Conservation (phyloP, 208 protist species). For the Wallacemonas sp. region DNA sequence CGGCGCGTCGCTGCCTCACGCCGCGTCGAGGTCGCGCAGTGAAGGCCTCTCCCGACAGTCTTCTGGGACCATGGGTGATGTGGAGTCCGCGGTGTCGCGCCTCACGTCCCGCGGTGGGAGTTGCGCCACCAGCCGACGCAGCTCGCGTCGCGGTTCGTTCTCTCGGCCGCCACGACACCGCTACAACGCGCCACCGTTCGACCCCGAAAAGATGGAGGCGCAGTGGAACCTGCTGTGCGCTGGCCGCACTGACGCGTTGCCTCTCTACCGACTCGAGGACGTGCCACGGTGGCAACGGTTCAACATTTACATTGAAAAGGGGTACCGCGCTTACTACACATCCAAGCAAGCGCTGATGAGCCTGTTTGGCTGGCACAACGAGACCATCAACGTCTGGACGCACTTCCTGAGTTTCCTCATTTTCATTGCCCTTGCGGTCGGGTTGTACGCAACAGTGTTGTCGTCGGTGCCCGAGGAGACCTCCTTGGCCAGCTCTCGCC, state of each 20-base stretch:
- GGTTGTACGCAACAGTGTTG: slow-evolving; percentile 36
- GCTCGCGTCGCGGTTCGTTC: neutral
- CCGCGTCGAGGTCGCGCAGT: neutral
- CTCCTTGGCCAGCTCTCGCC: slow-evolving; percentile 16
- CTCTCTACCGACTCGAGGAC: slow-evolving; percentile 42
- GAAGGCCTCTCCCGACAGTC: neutral
- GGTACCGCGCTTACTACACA: slow-evolving; percentile 75
- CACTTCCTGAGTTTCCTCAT: slow-evolving; percentile 70
- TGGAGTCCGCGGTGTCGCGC: neutral
- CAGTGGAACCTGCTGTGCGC: slow-evolving; percentile 17
- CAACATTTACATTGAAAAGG: slow-evolving; percentile 48
- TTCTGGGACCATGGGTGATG: neutral
- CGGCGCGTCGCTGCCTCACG: neutral
- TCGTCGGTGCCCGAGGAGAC: slow-evolving; percentile 17
- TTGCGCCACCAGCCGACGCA: neutral
- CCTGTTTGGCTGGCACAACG: slow-evolving; percentile 80
- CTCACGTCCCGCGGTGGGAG: neutral
- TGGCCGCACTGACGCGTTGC: slow-evolving; percentile 18
- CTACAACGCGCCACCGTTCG: slow-evolving; percentile 9
- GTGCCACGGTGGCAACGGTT: slow-evolving; percentile 42
- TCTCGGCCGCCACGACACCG: neutral
- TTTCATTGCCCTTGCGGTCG: slow-evolving; percentile 44
- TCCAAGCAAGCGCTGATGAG: slow-evolving; percentile 52
- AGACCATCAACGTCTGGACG: slow-evolving; percentile 85
- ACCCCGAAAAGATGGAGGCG: neutral